Percentiles rank a stretch among this genome's conserved stretches.
phyloP scores from a whole-genome alignment of 2,329 filamentous ascomycete species.

The Xylaria multiplex region DNA sequence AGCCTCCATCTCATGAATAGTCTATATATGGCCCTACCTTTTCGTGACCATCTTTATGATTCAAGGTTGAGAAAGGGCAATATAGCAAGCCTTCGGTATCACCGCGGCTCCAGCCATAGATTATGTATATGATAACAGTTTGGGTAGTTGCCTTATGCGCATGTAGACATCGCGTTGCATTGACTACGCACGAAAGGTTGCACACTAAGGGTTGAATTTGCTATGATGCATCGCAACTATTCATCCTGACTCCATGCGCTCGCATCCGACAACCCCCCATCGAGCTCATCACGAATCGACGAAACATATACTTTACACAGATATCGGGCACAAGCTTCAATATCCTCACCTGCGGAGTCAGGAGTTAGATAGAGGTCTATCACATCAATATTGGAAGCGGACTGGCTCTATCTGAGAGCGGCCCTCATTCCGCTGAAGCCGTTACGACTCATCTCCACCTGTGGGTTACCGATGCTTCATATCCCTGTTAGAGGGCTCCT shows the following conservation, averaged over 20 bases:
- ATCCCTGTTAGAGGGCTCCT: too few relatives aligned
- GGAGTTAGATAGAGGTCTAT: conserved; percentile 6
- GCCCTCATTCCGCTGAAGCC: conserved; percentile 4
- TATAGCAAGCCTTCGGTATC: neutral
- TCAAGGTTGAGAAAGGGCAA: neutral
- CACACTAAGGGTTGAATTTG: neutral
- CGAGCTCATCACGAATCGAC: conserved; percentile 2
- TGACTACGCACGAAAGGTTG: conserved; percentile 2
- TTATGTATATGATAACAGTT: neutral
- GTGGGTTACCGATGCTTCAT: neutral
- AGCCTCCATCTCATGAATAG: neutral
- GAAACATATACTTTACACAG: neutral
- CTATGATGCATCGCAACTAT: neutral
- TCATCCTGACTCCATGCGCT: neutral
- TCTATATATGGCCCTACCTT: neutral
- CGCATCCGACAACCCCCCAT: neutral
- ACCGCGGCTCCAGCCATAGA: conserved; percentile 5
- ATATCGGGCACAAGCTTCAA: neutral
- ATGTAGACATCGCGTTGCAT: conserved; percentile 22
- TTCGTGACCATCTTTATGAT: neutral
- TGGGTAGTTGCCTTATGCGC: conserved; percentile 11
- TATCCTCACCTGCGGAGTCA: conserved; percentile 1
- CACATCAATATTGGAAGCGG: conserved; percentile 3
- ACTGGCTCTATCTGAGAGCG: conserved; percentile 5
- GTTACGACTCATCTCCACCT: neutral